Evolutionary conservation across 73 alveolate species (phyloP), one percentile per base, ranked within the genome.

Genomic region (Halteria grandinella): DNA sequence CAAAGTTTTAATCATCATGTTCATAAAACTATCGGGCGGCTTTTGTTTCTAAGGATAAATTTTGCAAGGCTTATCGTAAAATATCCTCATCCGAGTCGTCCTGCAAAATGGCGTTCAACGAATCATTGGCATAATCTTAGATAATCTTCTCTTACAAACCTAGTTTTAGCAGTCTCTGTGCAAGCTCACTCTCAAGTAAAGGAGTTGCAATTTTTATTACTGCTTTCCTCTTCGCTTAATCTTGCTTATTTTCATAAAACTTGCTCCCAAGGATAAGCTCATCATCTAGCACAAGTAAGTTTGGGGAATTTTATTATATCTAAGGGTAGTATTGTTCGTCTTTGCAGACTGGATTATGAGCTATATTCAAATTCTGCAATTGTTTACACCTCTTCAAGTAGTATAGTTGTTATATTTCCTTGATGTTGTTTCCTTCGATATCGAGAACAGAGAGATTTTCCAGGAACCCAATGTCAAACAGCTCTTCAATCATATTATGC

Each of bases 401-500:
- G 23, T 28, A 14, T 12, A 66, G n/a, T 14, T 66, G 28, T 24
- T 66, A 64, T 54, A 52, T 28, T 14, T 32, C 47, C 33, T 50
- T 14, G 0, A 72, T 51, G 10, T 34, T 20, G 23, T 72, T 72
- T 32, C 75, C 85, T 54, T 72, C 85, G 21, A 72, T 18, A 34
- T 72, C 85, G 4, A 29, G 1, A 1, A 72, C 51, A 34, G 32
- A 25, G 2, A 72, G 50, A 41, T 52, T 31, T 45, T 72, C 72
- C 24, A 69, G 43, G 47, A 25, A 72, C 15, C 75, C 39, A 14
- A 72, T 20, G 51, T 72, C 85, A 40, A 39, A 72, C 32, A 72
- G 63, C 18, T 72, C 85, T 1, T 72, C 52, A 41, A 72, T 54
- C n/a, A 31, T 33, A 41, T 72, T 72, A 41, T 53, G 54, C 15